phyloP scores from a whole-genome alignment of 768 basidiomycete species.

The Trametes villosa region DNA sequence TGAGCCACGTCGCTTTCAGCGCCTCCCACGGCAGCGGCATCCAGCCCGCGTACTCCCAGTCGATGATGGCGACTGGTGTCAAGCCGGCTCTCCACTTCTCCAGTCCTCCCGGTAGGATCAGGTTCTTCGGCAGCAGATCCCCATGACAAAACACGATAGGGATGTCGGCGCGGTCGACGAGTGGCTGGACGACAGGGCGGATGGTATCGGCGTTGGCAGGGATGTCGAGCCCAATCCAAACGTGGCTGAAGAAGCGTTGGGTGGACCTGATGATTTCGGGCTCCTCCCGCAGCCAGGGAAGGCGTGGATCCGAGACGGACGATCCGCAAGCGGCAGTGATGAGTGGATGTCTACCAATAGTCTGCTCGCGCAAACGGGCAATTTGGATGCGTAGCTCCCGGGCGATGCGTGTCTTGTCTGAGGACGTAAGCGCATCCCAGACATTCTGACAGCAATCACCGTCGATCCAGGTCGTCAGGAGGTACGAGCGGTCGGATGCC shows the following conservation, averaged over 20 bases:
- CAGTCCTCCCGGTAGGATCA: constrained; percentile 20
- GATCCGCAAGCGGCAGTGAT: constrained; percentile 11
- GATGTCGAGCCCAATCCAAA: constrained; percentile 17
- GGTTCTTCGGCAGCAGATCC: constrained; percentile 18
- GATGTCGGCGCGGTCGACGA: constrained; percentile 16
- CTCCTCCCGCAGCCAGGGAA: constrained; percentile 20
- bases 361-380: neutral
- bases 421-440: constrained; percentile 14
- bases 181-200: constrained; percentile 4
- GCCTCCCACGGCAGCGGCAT: constrained; percentile 23
- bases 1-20: constrained; percentile 23
- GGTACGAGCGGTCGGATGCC: neutral
- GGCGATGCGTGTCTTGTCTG: constrained; percentile 15
- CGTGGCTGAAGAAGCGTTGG: constrained; percentile 16
- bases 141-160: constrained; percentile 27
- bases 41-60: constrained; percentile 26
- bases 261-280: constrained; percentile 3
- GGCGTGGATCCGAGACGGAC: constrained; percentile 21
- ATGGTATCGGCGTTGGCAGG: constrained; percentile 4
- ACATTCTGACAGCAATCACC: constrained; percentile 14
- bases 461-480: constrained; percentile 20
- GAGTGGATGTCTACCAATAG: neutral
- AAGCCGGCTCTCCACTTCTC: constrained; percentile 10
- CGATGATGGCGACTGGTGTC: constrained; percentile 7
- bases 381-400: constrained; percentile 4